phyloP scores from a whole-genome alignment of 768 basidiomycete genomes.

The Rhodotorula graminis region DNA sequence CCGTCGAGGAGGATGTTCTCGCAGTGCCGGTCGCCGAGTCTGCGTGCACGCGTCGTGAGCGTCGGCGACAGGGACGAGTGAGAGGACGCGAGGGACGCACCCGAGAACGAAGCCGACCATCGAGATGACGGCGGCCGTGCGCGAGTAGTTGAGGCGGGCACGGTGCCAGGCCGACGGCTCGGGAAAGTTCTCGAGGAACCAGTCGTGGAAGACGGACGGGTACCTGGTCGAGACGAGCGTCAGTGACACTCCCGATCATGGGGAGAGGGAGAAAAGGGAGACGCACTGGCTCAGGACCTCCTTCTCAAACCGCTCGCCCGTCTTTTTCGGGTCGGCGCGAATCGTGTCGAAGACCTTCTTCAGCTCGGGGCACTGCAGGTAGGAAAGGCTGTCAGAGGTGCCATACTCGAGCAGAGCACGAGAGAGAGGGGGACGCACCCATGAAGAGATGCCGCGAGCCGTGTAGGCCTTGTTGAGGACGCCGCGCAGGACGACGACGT shows the following conservation, averaged over 20 bases:
- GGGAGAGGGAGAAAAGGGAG: background rate
- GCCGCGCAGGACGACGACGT: constrained; percentile 75
- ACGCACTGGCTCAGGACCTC: constrained; percentile 61
- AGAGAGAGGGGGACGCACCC: constrained; percentile 49
- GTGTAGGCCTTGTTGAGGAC: constrained; percentile 69
- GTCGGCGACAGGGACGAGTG: background rate
- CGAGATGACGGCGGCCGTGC: constrained; percentile 93
- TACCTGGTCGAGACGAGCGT: constrained; percentile 51
- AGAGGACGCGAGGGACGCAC: constrained; percentile 49
- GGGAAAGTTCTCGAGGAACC: constrained; percentile 95
- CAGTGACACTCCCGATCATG: constrained; percentile 26
- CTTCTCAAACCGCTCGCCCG: constrained; percentile 45
- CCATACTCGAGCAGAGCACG: too few species aligned
- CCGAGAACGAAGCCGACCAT: constrained; percentile 97
- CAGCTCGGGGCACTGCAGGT: constrained; percentile 45
- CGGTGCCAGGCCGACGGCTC: constrained; percentile 93
- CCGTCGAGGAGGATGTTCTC: constrained; percentile 93
- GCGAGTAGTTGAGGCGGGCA: constrained; percentile 74
- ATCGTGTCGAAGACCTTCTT: constrained; percentile 44
- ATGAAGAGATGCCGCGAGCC: constrained; percentile 51
- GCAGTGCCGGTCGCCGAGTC: constrained; percentile 94
- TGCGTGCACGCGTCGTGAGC: constrained; percentile 43
- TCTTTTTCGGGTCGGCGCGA: constrained; percentile 39
- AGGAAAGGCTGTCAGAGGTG: too few species aligned
- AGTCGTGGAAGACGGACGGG: constrained; percentile 87